phyloP scores from a whole-genome alignment of 345 rosid species.

The Heritiera littoralis region DNA sequence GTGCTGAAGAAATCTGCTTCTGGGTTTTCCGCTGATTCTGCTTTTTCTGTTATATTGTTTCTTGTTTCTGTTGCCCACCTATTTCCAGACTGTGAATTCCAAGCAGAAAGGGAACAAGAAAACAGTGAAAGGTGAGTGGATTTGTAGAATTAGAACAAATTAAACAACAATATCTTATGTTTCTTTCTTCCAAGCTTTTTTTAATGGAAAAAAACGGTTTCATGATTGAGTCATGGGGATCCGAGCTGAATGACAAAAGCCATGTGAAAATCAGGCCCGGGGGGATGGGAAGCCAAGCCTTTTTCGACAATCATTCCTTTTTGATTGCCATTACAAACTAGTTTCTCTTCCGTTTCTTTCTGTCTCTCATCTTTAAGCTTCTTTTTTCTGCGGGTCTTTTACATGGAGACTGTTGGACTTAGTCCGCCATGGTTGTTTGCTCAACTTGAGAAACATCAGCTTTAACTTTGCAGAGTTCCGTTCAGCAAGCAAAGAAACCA shows the following conservation, averaged over 20 bases:
- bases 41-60: background rate
- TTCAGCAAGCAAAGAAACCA: background rate
- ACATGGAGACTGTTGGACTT: background rate
- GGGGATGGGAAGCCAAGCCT: conserved; percentile 34
- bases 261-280: conserved; percentile 36
- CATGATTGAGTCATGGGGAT: conserved; percentile 31
- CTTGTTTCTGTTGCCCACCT: conserved; percentile 26
- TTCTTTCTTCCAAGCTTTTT: conserved; percentile 14
- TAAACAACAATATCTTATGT: background rate
- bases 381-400: background rate
- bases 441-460: background rate
- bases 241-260: conserved; percentile 21
- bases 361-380: background rate
- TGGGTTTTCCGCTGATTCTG: background rate
- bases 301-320: conserved; percentile 29
- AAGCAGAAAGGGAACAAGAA: background rate
- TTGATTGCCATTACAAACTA: conserved; percentile 21
- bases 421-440: background rate
- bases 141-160: background rate
- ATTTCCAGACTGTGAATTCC: conserved; percentile 25
- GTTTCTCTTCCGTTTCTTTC: conserved; percentile 16
- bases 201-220: background rate
- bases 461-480: background rate
- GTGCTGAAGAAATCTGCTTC: conserved; percentile 19
- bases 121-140: conserved; percentile 15